Evolutionary conservation across 2,329 filamentous ascomycete genomes (phyloP), one percentile per base, ranked within the genome.

Genomic region (Pseudogymnoascus sp.): DNA sequence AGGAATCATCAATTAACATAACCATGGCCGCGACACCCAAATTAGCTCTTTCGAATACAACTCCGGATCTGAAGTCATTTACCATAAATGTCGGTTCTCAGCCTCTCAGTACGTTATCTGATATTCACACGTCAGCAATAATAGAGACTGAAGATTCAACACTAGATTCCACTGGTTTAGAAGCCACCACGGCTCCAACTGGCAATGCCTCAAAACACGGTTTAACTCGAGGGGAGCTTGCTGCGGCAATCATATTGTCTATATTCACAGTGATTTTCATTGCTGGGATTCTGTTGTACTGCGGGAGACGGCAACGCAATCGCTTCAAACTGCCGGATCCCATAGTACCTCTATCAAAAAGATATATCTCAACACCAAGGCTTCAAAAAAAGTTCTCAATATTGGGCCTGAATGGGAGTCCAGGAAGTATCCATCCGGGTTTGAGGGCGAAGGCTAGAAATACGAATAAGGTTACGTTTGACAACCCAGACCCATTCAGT

Each of bases 1-100:
- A 66, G 2, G 64, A 64, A 36, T 65, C 64, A 1, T 64, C 42
- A 23, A 64, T 71, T 11, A 63, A 64, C 10, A 63, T 73, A 21
- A 68, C 65, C 11, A 63, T 73, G 6, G 65, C 47, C 14, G 71
- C 70, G 40, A 68, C 63, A 0, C 71, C 69, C 5, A 68, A 68
- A 60, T 64, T 67, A 29, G 63, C 64, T 10, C 45, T 64, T 1
- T 51, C 26, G 5, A 40, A n/a, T 11, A n/a, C 21, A 10, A 8
- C 12, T 4, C 61, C 65, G 0, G 65, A 62, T 37, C 65, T 67
- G 7, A 66, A 70, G 62, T 65, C 64, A 14, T 70, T 73, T 39
- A 61, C 63, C 16, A 60, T 73, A 3, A 39, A 60, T 12, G 47
- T 70, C 4, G 37, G 66, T 29, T 57, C 51, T 4, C 51, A 18